These are phyloP conservation scores for Huntiella moniliformis DNA, from an alignment of 2,329 filamentous ascomycete genomes.

Conservation along the genomic window DNA sequence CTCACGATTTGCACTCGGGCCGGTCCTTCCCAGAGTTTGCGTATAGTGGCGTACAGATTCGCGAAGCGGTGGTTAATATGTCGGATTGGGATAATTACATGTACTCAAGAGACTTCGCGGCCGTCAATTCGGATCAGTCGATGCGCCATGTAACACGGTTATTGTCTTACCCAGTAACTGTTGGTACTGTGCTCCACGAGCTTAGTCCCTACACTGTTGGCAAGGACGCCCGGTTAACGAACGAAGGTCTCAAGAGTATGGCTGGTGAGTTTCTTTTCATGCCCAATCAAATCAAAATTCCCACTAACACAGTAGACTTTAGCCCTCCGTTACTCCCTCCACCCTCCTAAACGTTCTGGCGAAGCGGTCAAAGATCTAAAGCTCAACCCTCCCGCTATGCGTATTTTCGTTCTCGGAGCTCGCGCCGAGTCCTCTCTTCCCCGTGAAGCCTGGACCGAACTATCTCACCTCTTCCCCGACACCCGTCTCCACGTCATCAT, in stretches of 20 bases:
- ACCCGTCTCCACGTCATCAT: constrained; percentile 82
- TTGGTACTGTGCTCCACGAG: constrained; percentile 84
- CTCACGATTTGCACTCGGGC: constrained; percentile 82
- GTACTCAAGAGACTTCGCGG: constrained; percentile 79
- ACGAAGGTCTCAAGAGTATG: constrained; percentile 82
- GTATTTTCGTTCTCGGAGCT: constrained; percentile 83
- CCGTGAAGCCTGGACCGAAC: constrained; percentile 80
- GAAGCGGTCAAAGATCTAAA: constrained; percentile 59
- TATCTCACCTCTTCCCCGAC: constrained; percentile 87
- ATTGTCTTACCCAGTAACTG: constrained; percentile 81
- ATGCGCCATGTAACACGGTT: constrained; percentile 87
- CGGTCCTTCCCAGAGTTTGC: constrained; percentile 87
- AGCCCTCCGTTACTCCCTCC: constrained; percentile 86
- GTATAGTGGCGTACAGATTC: constrained; percentile 74
- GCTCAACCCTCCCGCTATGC: constrained; percentile 69
- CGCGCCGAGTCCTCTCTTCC: constrained; percentile 95
- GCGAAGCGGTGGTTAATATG: constrained; percentile 89
- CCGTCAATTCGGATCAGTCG: constrained; percentile 74
- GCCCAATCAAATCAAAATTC: neutral
- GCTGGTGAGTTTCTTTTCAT: constrained; percentile 43
- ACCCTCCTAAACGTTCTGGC: constrained; percentile 62
- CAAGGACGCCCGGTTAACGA: constrained; percentile 54
- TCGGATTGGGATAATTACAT: constrained; percentile 96
- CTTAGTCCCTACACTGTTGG: constrained; percentile 79
- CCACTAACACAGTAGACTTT: constrained; percentile 4